Base-by-base conservation (phyloP, 225 moss, liverwort and hornwort genomes). In the Pseudisothecium myosuroides region DNA sequence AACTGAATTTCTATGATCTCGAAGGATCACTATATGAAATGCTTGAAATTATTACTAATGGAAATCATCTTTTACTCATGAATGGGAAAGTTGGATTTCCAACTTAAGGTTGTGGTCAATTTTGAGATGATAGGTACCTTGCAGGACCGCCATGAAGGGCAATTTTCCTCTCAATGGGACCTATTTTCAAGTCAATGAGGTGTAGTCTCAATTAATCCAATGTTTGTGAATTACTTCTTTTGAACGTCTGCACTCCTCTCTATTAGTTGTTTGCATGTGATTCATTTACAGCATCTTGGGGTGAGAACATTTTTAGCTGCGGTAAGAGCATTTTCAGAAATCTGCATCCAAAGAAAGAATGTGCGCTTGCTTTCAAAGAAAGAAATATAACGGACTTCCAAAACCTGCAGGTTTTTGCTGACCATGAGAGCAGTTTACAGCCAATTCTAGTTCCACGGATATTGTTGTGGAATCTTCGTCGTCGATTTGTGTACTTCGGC, bases 151-250 rank as follows among this genome's bases (percentile, higher is more conserved):
- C 45, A 96, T 90, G 90, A 83, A 90, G 75, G 97, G 98, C 13
- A 95, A 54, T 84, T 98, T 98, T 88, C 98, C 98, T 56, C 91
- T 98, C 71, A 97, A 98, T 86, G 98, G 98, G 50, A 98, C 98
- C 14, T 97, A 98, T 76, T 98, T 98, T 90, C 98, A 98, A 90
- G 95, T 95, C 32, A 98, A 98, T 91, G 98, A 98, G 95, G 98
- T 98, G 92, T n/a, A 17, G 41, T 60, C 20, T 58, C 41, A 49
- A n/a, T 45, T 19, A 32, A 18, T 76, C 21, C 28, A 58, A 85
- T 37, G 49, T 22, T 41, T 11, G 7, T n/a, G n/a, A n/a, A n/a
- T 41, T 36, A 14, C 3, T 76, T 29, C 56, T 64, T 78, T 80
- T 64, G 16, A 36, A 34, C 4, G 5, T 55, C 5, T 84, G 9